Evolutionary conservation across 2,329 filamentous ascomycete species (phyloP), one percentile per base, ranked within the genome.

Genomic region (Acrocalymma vagum): DNA sequence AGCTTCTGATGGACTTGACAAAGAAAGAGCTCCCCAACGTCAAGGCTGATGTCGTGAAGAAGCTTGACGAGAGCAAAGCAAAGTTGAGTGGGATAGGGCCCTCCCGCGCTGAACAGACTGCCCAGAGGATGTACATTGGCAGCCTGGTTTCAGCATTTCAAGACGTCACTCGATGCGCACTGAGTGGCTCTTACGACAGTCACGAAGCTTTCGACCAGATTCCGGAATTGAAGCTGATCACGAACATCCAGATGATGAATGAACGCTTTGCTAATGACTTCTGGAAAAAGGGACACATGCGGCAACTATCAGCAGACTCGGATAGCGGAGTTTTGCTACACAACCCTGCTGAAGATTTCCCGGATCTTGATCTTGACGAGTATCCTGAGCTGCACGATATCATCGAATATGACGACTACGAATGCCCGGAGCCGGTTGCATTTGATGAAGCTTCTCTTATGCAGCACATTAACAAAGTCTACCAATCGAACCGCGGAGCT

Each of bases 1-100:
- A 72, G 6, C 58, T 77, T 0, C 65, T 79, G 1, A 67, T 65
- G 2, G 53, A 59, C 4, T 68, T 76, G 37, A 69, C 76, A 3
- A 70, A 69, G n/a, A 64, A 65, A 3, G 72, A 76, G 41, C 79
- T 79, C 45, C 74, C 75, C 3, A 65, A 68, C 42, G 71, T 77
- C 53, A 34, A 55, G 27, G 17, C 27, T 7, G 46, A 53, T 44
- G 23, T 26, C 16, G 11, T 5, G 7, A 45, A 28, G 22, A n/a
- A 28, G 13, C 18, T 39, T 9, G 22, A 29, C 9, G n/a, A 29
- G 22, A 17, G 41, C 38, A 18, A 18, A 18, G 26, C 14, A n/a
- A 25, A 45, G 23, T 13, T 51, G n/a, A 31, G 43, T 9, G 25
- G 27, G 7, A 42, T 51, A 3, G 44, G 48, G n/a, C 37, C 38